Evolutionary conservation across 257 asterid species (phyloP), one percentile per base, ranked within the genome.

Genomic region (Scutellaria galericulata): DNA sequence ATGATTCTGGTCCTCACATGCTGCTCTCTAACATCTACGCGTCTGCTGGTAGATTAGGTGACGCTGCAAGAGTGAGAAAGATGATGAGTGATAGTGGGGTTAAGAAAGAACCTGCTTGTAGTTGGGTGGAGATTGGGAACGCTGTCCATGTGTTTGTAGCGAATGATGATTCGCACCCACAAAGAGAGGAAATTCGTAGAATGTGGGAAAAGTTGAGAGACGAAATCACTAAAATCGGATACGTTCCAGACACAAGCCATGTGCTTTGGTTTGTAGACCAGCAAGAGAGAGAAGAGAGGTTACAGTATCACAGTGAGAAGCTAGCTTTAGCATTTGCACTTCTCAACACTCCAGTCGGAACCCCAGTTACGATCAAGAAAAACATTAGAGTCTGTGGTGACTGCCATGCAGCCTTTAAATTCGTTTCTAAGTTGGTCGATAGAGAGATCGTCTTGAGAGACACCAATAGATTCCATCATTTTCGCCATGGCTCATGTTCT

Each of bases 361-460:
- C 85, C 58, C 78, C 90, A 14, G 68, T 90, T 67, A 71, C 83
- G 59, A 92, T 90, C 39, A 90, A 87, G 95, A 92, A 92, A 78
- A 92, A 92, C 77, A 92, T 90, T 71, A 79, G 98, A 72, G 96
- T 92, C 10, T 92, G 96, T 60, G 92, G 96, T 5, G 98, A 92
- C 66, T 92, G 98, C 72, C 97, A 90, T 64, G 53, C 84, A 1
- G 90, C 90, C 4, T 92, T 88, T 31, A 90, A 86, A 76, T 87
- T 84, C 59, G 95, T 84, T 5, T 87, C 96, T 13, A 79, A 67
- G 83, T 75, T 88, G 84, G 85, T 83, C 12, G 79, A 67, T 5
- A 81, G 90, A 73, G 89, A 88, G 71, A 92, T 92, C 69, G 65
- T 90, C 71, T 72, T 90, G 84, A 87, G 97, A 78, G 98, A 92